Conservation (phyloP, 2,329 filamentous ascomycete genomes). For the Thielaviopsis euricoi region DNA sequence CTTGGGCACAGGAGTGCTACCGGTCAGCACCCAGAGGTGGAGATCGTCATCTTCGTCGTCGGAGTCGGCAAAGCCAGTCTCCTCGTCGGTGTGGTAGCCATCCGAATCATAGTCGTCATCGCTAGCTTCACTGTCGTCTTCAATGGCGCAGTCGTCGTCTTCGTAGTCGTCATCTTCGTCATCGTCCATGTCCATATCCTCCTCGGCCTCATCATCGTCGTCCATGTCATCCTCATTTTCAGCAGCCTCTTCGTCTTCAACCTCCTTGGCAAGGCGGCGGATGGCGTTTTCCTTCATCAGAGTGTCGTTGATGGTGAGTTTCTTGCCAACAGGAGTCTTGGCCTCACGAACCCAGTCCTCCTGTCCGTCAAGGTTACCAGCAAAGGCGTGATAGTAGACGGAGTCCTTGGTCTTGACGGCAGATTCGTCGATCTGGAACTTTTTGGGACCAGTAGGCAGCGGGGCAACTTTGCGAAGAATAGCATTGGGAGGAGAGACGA, state of each 20-base stretch:
- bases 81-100: slow-evolving; percentile 61
- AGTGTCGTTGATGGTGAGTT: slow-evolving; percentile 79
- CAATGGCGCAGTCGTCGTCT: slow-evolving; percentile 33
- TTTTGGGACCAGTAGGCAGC: slow-evolving; percentile 7
- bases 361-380: slow-evolving; percentile 61
- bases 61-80: slow-evolving; percentile 51
- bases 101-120: slow-evolving; percentile 42
- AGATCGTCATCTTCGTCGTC: slow-evolving; percentile 51
- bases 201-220: slow-evolving; percentile 32
- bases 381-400: slow-evolving; percentile 77
- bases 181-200: slow-evolving; percentile 33
- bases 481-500: slow-evolving; percentile 6
- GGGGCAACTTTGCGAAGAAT: neutral
- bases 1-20: slow-evolving; percentile 17
- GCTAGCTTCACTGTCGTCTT: slow-evolving; percentile 48
- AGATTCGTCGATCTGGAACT: slow-evolving; percentile 10
- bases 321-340: slow-evolving; percentile 42
- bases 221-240: slow-evolving; percentile 40
- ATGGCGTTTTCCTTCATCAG: slow-evolving; percentile 81
- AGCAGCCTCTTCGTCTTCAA: slow-evolving; percentile 69
- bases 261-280: slow-evolving; percentile 71
- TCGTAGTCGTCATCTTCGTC: slow-evolving; percentile 36
- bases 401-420: slow-evolving; percentile 25
- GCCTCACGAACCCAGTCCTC: slow-evolving; percentile 81
- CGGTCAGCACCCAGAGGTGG: slow-evolving; percentile 37